phyloP scores from a whole-genome alignment of 2,329 filamentous ascomycete species.

The Talaromyces sp. region DNA sequence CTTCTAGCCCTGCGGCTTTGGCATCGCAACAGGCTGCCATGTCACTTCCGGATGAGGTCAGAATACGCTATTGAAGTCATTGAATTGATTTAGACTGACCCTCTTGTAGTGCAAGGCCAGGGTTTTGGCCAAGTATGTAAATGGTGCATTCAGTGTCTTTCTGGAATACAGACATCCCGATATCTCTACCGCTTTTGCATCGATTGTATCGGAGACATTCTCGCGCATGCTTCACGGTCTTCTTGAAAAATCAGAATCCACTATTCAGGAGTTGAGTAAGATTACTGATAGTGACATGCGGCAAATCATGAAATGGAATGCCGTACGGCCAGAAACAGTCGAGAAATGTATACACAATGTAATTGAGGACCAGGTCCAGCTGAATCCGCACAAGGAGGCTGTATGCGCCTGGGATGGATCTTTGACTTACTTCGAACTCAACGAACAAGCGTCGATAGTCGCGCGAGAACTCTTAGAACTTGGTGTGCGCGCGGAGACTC shows the following conservation, averaged over 20 bases:
- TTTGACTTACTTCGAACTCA: conserved; percentile 34
- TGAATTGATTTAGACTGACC: not conserved
- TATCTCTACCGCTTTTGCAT: conserved; percentile 36
- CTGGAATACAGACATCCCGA: conserved; percentile 39
- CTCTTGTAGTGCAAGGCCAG: conserved; percentile 33
- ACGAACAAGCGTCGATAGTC: conserved; percentile 31
- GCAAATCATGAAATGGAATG: conserved; percentile 54
- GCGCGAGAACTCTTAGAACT: conserved; percentile 29
- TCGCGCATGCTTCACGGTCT: conserved; percentile 51
- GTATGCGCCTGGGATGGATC: conserved; percentile 33
- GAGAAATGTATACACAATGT: conserved; percentile 26
- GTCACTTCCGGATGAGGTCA: conserved; percentile 34
- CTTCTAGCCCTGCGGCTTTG: conserved; percentile 19
- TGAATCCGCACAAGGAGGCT: conserved; percentile 27
- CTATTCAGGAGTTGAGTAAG: conserved; percentile 49
- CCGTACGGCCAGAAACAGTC: conserved; percentile 39
- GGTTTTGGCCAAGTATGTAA: conserved; percentile 35
- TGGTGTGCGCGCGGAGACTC: conserved; percentile 27
- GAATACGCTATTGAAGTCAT: conserved; percentile 4
- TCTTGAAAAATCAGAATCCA: conserved; percentile 41
- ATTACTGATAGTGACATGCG: conserved; percentile 56
- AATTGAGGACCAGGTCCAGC: conserved; percentile 12
- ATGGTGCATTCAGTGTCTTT: conserved; percentile 35
- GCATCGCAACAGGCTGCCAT: conserved; percentile 28
- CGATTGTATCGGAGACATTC: conserved; percentile 52